Evolutionary conservation across 2,329 filamentous ascomycete genomes (phyloP).

Genomic region (Ophiosphaerella korrae): DNA sequence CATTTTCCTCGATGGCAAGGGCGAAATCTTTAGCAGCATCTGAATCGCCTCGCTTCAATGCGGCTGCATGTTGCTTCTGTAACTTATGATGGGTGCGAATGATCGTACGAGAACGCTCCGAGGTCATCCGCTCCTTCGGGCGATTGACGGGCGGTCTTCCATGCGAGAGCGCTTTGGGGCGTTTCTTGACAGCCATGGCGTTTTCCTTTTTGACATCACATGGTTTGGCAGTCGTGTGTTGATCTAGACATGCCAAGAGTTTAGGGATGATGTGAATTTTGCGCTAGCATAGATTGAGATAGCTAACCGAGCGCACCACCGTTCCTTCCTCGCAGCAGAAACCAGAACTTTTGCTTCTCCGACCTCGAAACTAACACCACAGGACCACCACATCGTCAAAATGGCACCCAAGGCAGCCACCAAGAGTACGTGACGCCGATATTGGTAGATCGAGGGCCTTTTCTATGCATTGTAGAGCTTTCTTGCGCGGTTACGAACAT

Average conservation of each 20-base stretch:
- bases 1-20: slow-evolving; percentile 59
- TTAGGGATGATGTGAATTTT: slow-evolving; percentile 7
- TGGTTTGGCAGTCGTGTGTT: slow-evolving; percentile 3
- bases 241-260: slow-evolving; percentile 19
- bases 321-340: slow-evolving; percentile 20
- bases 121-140: slow-evolving; percentile 53
- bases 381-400: slow-evolving; percentile 45
- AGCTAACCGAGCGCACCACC: too few species aligned
- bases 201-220: slow-evolving; percentile 7
- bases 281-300: slow-evolving; percentile 19
- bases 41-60: slow-evolving; percentile 51
- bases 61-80: slow-evolving; percentile 61
- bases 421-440: slow-evolving; percentile 40
- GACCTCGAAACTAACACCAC: slow-evolving; percentile 38
- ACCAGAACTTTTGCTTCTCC: slow-evolving; percentile 27
- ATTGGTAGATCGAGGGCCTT: slow-evolving; percentile 13
- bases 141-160: slow-evolving; percentile 39
- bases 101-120: slow-evolving; percentile 62
- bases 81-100: slow-evolving; percentile 66
- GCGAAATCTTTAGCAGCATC: slow-evolving; percentile 51
- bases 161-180: slow-evolving; percentile 39
- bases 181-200: slow-evolving; percentile 41
- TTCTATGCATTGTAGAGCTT: slow-evolving; percentile 11
- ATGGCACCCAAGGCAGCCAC: slow-evolving; percentile 48
- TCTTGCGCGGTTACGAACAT: slow-evolving; percentile 10